A percentile compares a stretch with the other conserved stretches of the same genome.
These are phyloP conservation scores for Puccinia brachypodii DNA, from an alignment of 1,284 basidiomycete genomes.

Conservation along the genomic window DNA sequence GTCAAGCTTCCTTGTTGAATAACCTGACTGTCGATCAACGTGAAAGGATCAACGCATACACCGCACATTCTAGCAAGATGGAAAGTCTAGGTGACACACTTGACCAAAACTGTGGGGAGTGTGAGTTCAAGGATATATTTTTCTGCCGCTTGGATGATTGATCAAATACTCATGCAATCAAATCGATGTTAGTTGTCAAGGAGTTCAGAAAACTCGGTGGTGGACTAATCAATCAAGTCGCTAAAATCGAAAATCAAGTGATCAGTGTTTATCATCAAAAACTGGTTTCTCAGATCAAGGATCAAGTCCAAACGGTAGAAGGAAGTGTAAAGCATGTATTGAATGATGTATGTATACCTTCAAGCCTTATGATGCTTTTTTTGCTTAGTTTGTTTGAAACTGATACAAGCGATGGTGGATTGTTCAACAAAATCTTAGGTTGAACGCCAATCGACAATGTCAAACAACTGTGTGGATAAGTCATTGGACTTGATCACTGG, in stretches of 20 bases:
- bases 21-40: slow-evolving; percentile 3
- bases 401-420: not conserved
- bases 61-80: slow-evolving; percentile 16
- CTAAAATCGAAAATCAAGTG: slow-evolving; percentile 14
- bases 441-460: slow-evolving; percentile 28
- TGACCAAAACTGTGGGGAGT: slow-evolving; percentile 17
- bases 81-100: slow-evolving; percentile 11
- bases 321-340: slow-evolving; percentile 11
- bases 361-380: not conserved
- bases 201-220: slow-evolving; percentile 1
- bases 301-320: slow-evolving; percentile 23
- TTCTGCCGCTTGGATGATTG: not conserved
- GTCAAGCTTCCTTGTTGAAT: slow-evolving; percentile 12
- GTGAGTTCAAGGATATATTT: not conserved
- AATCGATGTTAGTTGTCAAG: not conserved
- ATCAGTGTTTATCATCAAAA: slow-evolving; percentile 18
- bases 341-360: slow-evolving; percentile 8
- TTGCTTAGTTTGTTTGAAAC: not conserved
- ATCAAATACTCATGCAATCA: not conserved
- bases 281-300: not conserved
- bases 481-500: slow-evolving; percentile 52
- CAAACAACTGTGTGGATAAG: slow-evolving; percentile 42
- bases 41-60: slow-evolving; percentile 12
- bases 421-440: not conserved
- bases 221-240: not conserved